Evolutionary conservation across 148 eudicot genomes (phyloP), one percentile per base, ranked within the genome.

Genomic region (Bassia scoparia): DNA sequence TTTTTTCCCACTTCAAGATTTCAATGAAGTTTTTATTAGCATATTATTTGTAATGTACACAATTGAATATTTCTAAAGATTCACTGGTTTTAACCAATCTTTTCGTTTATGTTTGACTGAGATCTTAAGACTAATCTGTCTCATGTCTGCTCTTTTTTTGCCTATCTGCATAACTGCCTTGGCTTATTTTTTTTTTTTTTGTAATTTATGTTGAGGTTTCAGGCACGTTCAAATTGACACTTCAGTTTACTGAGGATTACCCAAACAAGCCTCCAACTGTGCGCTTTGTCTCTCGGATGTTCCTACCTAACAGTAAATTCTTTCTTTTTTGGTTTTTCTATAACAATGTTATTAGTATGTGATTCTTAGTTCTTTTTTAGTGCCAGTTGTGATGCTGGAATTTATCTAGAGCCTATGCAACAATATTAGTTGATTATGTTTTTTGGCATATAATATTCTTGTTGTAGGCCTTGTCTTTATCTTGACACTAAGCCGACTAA

Each of bases 151-250:
- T 24, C 33, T 13, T 21, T 13, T 21, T 34, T 59, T 12, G 44
- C 50, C 7, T 29, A 34, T n/a, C n/a, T 12, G 3, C 73, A 33
- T n/a, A 50, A 49, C 11, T 13, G 48, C 21, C 53, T 53, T 62
- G 64, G 53, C 67, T 43, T 69, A 41, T 29, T 50, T 38, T 74
- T 43, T 74, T 41, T 29, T 50, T 38, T 74, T 43, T 74, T 41
- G 26, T 74, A 5, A 35, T 66, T 55, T 69, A 31, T 26, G 53
- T 76, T 73, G 61, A 62, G 71, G 30, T 72, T 26, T 21, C 83
- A 90, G 96, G 91, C 70, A 87, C 95, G 68, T 89, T 89, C 69
- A 89, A 86, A 78, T 81, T 87, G 82, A 85, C 88, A 0, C 90
- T 87, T 67, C 90, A 87, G 80, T 85, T 87, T 64, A 52, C 75